phyloP scores from a whole-genome alignment of 164 flowering plant species.

The Kingdonia uniflora region DNA sequence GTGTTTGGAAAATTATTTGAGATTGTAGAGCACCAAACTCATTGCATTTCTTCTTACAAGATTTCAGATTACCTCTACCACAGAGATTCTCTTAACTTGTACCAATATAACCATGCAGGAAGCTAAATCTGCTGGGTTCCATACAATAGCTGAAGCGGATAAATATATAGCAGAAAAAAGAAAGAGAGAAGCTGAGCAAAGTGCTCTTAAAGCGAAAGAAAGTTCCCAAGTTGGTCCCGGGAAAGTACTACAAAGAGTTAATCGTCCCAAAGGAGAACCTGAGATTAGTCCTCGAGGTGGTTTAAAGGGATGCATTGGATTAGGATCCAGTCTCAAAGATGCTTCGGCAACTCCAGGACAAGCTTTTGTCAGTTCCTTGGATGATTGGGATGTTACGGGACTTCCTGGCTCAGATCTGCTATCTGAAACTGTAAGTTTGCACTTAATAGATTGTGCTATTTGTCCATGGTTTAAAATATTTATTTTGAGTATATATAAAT shows the following conservation, averaged over 20 bases:
- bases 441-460: not conserved
- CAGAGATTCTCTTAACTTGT: not conserved
- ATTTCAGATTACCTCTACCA: no score
- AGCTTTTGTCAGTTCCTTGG: conserved; percentile 22
- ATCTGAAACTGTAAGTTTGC: conserved; percentile 54
- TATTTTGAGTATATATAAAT: no score
- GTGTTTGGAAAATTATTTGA: no score
- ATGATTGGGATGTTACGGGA: conserved; percentile 71
- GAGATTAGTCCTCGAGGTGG: conserved; percentile 34
- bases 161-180: conserved; percentile 46
- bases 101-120: conserved; percentile 30
- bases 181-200: conserved; percentile 60
- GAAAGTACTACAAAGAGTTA: conserved; percentile 36
- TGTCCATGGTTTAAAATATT: no score
- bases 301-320: conserved; percentile 17
- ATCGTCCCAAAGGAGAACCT: conserved; percentile 32
- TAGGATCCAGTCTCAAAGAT: conserved; percentile 11
- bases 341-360: conserved; percentile 10
- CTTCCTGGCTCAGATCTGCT: conserved; percentile 69
- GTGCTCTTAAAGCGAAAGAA: conserved; percentile 37
- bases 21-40: not conserved
- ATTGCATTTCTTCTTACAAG: not conserved
- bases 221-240: conserved; percentile 36
- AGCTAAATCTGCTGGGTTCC: conserved; percentile 76
- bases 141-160: conserved; percentile 58